phyloP scores from a whole-genome alignment of 495 filamentous ascomycete genomes.

The Penicillium soppii region DNA sequence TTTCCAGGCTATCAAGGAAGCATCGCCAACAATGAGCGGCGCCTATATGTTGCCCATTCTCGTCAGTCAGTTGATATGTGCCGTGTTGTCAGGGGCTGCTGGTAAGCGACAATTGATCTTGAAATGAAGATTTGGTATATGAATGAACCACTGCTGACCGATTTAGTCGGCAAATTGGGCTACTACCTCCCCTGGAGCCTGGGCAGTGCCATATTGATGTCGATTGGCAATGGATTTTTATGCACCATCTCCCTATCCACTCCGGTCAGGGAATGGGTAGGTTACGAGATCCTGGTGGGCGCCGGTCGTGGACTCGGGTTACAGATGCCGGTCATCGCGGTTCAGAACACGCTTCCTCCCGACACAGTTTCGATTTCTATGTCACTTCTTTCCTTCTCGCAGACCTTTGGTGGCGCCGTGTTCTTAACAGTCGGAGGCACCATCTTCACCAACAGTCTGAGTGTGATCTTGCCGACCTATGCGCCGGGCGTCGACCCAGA shows the following conservation, averaged over 20 bases:
- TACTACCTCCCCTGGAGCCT: slow-evolving; percentile 49
- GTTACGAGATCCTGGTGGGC: slow-evolving; percentile 56
- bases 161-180: slow-evolving; percentile 38
- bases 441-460: too few species aligned
- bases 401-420: slow-evolving; percentile 50
- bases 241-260: too few species aligned
- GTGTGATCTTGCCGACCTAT: too few species aligned
- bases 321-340: slow-evolving; percentile 51
- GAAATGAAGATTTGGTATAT: too few species aligned
- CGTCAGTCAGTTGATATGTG: slow-evolving; percentile 46
- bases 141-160: slow-evolving; percentile 3
- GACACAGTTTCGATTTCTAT: slow-evolving; percentile 49
- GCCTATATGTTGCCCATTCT: slow-evolving; percentile 45
- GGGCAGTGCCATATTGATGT: slow-evolving; percentile 21
- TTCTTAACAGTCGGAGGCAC: slow-evolving; percentile 45
- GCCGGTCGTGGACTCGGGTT: slow-evolving; percentile 49
- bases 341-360: slow-evolving; percentile 49
- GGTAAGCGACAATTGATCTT: too few species aligned
- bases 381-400: slow-evolving; percentile 50
- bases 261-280: slow-evolving; percentile 50
- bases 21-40: slow-evolving; percentile 32
- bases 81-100: slow-evolving; percentile 45
- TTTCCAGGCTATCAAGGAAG: slow-evolving; percentile 36
- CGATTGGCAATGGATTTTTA: slow-evolving; percentile 49
- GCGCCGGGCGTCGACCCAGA: too few species aligned